phyloP scores from a whole-genome alignment of 306 rosid species.

The Lupinus albus region DNA sequence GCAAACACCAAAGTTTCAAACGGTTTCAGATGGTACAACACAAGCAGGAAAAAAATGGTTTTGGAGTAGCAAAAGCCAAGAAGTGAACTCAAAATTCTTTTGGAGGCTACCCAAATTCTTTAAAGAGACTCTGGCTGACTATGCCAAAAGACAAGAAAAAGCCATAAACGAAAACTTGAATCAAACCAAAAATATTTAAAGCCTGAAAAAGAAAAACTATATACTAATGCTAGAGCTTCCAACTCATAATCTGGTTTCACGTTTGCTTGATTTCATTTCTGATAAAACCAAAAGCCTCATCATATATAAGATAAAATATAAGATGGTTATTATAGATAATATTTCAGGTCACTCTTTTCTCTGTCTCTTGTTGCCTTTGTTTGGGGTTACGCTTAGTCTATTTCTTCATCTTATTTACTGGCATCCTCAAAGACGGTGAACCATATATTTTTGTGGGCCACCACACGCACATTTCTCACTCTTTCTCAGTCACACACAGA shows the following conservation, averaged over 20 bases:
- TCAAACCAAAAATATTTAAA: constrained; percentile 50
- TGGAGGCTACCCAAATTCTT: constrained; percentile 53
- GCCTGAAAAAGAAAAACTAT: constrained; percentile 41
- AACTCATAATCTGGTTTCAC: constrained; percentile 50
- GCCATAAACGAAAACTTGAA: constrained; percentile 62
- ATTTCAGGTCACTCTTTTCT: constrained; percentile 25
- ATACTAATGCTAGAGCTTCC: constrained; percentile 44
- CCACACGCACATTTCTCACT: constrained; percentile 50
- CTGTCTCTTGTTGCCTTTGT: constrained; percentile 45
- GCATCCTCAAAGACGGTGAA: constrained; percentile 62
- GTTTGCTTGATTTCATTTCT: constrained; percentile 57
- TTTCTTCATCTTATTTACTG: constrained; percentile 56
- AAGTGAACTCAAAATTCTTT: constrained; percentile 51
- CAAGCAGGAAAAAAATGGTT: constrained; percentile 57
- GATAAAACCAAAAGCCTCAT: constrained; percentile 63
- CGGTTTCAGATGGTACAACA: constrained; percentile 50
- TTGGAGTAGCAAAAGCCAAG: constrained; percentile 52
- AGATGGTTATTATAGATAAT: constrained; percentile 40
- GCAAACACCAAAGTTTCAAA: constrained; percentile 53
- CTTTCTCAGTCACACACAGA: constrained; percentile 38
- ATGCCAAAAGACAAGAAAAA: constrained; percentile 72
- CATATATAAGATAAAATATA: constrained; percentile 23
- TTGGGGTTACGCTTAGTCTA: constrained; percentile 45
- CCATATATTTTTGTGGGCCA: constrained; percentile 75
- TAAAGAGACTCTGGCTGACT: constrained; percentile 39